Percentiles rank a stretch among this genome's conserved stretches.
Conservation (phyloP, 345 rosid genomes). For the Gossypium sturtianum region DNA sequence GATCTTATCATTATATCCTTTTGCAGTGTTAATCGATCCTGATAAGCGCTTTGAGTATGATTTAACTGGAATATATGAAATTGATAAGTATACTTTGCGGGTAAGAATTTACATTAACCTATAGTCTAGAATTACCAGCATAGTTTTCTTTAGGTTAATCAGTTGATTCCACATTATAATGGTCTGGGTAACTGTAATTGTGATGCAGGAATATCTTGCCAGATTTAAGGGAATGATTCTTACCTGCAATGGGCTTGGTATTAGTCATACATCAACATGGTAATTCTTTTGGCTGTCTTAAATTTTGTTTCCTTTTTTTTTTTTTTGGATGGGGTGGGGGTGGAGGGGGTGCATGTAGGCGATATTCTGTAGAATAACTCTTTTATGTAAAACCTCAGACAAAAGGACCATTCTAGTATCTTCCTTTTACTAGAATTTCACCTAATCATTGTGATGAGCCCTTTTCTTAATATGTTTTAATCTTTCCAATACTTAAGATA, state of each 20-base stretch:
- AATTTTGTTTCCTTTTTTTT: not conserved
- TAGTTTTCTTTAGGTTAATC: not conserved
- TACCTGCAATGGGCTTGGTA: constrained; percentile 90
- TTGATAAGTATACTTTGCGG: constrained; percentile 70
- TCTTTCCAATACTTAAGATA: constrained; percentile 4
- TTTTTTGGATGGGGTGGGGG: not conserved
- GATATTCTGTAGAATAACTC: too few relatives aligned
- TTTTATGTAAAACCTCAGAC: not conserved
- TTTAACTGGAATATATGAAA: constrained; percentile 66
- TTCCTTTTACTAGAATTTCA: not conserved
- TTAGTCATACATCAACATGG: constrained; percentile 56
- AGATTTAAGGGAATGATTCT: constrained; percentile 90
- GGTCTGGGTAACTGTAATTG: constrained; percentile 9
- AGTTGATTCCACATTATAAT: constrained; percentile 1
- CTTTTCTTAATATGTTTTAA: not conserved
- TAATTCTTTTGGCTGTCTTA: constrained; percentile 20
- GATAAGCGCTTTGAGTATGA: constrained; percentile 70
- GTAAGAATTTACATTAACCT: constrained; percentile 34
- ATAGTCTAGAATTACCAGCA: not conserved
- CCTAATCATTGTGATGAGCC: not conserved
- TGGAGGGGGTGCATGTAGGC: too few relatives aligned
- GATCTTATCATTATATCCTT: constrained; percentile 11
- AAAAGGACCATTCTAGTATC: not conserved
- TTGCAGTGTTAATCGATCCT: constrained; percentile 74
- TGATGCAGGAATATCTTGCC: constrained; percentile 69